Evolutionary conservation across 2,329 filamentous ascomycete species (phyloP), one percentile per base, ranked within the genome.

Genomic region (Shiraia bambusicola): DNA sequence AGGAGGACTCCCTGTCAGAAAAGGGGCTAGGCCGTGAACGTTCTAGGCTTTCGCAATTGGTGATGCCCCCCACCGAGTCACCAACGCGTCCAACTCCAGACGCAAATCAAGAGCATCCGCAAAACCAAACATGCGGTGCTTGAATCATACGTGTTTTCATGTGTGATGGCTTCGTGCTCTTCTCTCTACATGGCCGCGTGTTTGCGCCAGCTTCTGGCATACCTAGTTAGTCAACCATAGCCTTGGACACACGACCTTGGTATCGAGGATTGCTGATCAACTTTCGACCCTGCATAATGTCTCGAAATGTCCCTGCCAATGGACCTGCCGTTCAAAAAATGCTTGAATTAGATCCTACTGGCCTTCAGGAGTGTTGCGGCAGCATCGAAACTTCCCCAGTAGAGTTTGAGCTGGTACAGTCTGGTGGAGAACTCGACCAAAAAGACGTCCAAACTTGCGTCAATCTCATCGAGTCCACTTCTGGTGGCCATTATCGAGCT

Each of bases 381-480:
- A 16, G 28, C n/a, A 13, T 40, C 13, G 16, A 28, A 28, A 24
- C 4, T 24, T 39, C 30, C n/a, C 16, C 35, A 13, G 9, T 58
- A 5, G 33, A 45, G 6, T 50, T 60, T 34, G 28, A 53, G 16
- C 34, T 71, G 56, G 34, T 61, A 4, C 46, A 50, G 2, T 49
- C 59, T 10, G 54, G 54, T 9, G 24, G 26, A 6, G 49, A 52
- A 6, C 66, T 80, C 30, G 56, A 66, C 1, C 16, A 51, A 2
- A 28, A 47, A 1, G 72, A 76, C 31, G 61, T 81, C 24, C 61
- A 73, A n/a, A 63, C 68, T 15, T 82, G 79, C 56, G 73, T 81
- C 44, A 52, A 67, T 3, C 70, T 84, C 6, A 73, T 91, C 37
- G 76, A 84, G 47, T 66, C 73, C 34, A 89, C 86, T 0, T 88